These are phyloP conservation scores for Pseudopyricularia javanii DNA, from an alignment of 2,329 filamentous ascomycete genomes.

Conservation along the genomic window DNA sequence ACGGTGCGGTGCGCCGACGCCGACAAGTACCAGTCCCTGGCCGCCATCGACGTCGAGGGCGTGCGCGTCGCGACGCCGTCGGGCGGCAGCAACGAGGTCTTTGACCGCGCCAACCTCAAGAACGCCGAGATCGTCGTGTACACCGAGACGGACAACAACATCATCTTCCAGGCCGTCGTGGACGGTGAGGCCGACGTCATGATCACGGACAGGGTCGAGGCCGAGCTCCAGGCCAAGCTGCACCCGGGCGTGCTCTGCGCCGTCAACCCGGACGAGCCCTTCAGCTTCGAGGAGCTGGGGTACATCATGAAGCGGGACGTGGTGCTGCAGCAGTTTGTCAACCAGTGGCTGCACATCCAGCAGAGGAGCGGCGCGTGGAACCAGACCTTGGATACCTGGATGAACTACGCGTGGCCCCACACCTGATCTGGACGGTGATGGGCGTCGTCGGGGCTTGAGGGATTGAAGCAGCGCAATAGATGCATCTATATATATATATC, in stretches of 20 bases:
- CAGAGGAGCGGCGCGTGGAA: slow-evolving; percentile 1
- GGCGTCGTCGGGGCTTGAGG: background rate
- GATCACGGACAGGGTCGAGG: slow-evolving; percentile 13
- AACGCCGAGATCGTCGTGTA: background rate
- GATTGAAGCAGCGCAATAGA: background rate
- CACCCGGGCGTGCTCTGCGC: slow-evolving; percentile 1
- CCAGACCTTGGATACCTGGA: background rate
- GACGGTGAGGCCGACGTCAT: slow-evolving; percentile 1
- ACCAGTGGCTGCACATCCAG: slow-evolving; percentile 2
- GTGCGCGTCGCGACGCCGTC: slow-evolving; percentile 1
- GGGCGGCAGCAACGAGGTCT: slow-evolving; percentile 1
- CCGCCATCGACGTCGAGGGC: background rate
- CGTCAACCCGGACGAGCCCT: slow-evolving; percentile 1
- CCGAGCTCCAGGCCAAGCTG: slow-evolving; percentile 18
- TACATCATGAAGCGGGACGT: slow-evolving; percentile 1
- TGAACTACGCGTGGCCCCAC: slow-evolving; percentile 1
- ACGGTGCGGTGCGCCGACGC: slow-evolving; percentile 1
- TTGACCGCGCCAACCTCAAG: background rate
- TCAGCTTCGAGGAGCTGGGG: slow-evolving; percentile 2
- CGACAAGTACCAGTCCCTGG: background rate
- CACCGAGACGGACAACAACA: slow-evolving; percentile 2
- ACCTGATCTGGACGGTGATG: background rate
- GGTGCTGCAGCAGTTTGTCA: background rate
- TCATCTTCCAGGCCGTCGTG: slow-evolving; percentile 1
- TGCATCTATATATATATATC: too few relatives aligned